Base-by-base conservation (phyloP, 2,329 filamentous ascomycete species). In the Lojkania enalia region DNA sequence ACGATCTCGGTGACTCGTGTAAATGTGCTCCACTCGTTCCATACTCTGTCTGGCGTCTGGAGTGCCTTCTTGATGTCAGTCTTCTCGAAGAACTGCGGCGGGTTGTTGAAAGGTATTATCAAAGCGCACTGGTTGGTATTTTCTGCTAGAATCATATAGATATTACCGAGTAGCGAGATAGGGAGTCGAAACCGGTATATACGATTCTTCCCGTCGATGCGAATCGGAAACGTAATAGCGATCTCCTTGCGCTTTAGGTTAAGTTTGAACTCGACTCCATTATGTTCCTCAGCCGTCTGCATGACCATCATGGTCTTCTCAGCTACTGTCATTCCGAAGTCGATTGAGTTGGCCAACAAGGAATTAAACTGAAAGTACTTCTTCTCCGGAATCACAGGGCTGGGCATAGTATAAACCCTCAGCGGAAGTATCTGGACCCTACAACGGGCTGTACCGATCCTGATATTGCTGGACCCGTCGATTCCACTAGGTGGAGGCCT, bases 1-100 rank as follows among this genome's bases (percentile, higher is more conserved):
- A 80, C 74, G 18, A 88, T 78, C 49, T 83, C 77, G 0, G 84
- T 86, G 54, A 86, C 82, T 15, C 85, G 77, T 44, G 75, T 81
- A 83, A 83, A 87, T 0, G 74, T 70, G 51, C 81, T 75, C 48
- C 72, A 72, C 16, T 81, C 78, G 35, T 65, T 74, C 84, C 83
- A 87, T n/a, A 31, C 40, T 60, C 12, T 63, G 54, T 37, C 68
- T 59, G 9, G 51, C 15, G 21, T 36, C 7, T 32, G 64, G 61
- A 9, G 68, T 59, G 5, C 71, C 62, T 51, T 81, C 77, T 1
- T 74, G 5, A 62, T 49, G 16, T 71, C 58, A 6, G 46, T 29
- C 27, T 64, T 72, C 38, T 71, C 69, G 56, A 70, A 76, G 52
- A 74, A 78, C 2, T 71, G 63, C 2, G 77, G 74, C 3, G 77